Percentiles rank a stretch among this genome's conserved stretches.
phyloP scores from a whole-genome alignment of 1,284 basidiomycete species.

The Trametes sp. region DNA sequence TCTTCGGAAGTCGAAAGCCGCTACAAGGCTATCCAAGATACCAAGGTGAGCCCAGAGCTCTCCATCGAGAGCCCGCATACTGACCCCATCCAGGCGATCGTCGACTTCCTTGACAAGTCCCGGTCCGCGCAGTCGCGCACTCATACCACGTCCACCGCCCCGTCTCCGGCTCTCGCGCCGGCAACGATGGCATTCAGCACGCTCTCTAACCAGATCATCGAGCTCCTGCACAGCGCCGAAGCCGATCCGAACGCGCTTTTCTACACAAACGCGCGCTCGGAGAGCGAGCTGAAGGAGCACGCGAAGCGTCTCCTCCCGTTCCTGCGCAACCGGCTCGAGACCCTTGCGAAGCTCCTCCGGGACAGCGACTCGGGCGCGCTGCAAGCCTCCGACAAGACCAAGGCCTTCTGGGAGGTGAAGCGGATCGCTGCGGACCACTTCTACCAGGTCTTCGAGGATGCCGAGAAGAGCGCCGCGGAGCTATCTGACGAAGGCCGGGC shows the following conservation, averaged over 20 bases:
- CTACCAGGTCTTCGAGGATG: constrained; percentile 53
- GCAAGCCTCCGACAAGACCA: constrained; percentile 67
- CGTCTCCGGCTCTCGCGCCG: constrained; percentile 81
- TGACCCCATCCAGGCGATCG: constrained; percentile 60
- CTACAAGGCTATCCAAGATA: constrained; percentile 83
- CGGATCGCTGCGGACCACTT: constrained; percentile 54
- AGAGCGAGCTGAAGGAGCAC: constrained; percentile 50
- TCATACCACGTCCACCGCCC: constrained; percentile 70
- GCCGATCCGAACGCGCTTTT: constrained; percentile 60
- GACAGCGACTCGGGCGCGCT: constrained; percentile 56
- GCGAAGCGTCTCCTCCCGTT: constrained; percentile 51
- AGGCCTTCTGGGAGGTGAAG: constrained; percentile 63
- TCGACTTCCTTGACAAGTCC: constrained; percentile 85
- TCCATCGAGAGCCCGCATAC: constrained; percentile 5
- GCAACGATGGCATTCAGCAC: constrained; percentile 79
- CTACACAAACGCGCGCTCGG: constrained; percentile 61
- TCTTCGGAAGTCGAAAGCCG: constrained; percentile 76
- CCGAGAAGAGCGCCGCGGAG: constrained; percentile 50
- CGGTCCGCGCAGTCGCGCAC: constrained; percentile 72
- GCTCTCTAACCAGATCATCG: constrained; percentile 67
- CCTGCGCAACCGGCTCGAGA: constrained; percentile 57
- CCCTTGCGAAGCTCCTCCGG: constrained; percentile 61
- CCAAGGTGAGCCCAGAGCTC: constrained; percentile 58
- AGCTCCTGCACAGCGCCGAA: constrained; percentile 64
- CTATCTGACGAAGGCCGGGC: constrained; percentile 42